Evolutionary conservation across 2,329 filamentous ascomycete genomes (phyloP).

Genomic region (Aureobasidium subglaciale): DNA sequence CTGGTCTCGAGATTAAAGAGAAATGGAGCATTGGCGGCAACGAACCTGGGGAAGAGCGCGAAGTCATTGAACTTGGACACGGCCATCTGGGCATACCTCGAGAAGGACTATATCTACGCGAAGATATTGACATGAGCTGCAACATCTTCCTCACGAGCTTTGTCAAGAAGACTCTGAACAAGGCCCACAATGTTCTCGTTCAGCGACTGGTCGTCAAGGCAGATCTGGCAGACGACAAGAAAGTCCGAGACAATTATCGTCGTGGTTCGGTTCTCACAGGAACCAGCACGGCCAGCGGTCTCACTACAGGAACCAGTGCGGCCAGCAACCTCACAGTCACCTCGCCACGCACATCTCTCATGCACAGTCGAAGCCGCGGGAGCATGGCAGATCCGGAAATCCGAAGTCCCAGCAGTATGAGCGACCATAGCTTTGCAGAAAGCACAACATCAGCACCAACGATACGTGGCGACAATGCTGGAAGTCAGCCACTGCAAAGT

Average conservation of each 20-base stretch:
- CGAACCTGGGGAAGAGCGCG: slow-evolving; percentile 60
- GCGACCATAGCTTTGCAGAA: neutral
- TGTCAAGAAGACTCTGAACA: slow-evolving; percentile 75
- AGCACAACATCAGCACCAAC: neutral
- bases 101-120: slow-evolving; percentile 69
- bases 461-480: neutral
- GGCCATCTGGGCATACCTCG: slow-evolving; percentile 49
- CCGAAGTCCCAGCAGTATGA: slow-evolving; percentile 9
- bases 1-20: slow-evolving; percentile 70
- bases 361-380: neutral
- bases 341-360: neutral
- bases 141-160: slow-evolving; percentile 69
- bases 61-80: slow-evolving; percentile 52
- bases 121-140: slow-evolving; percentile 78
- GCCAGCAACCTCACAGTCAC: neutral
- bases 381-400: neutral
- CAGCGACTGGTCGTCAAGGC: slow-evolving; percentile 33
- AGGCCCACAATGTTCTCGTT: slow-evolving; percentile 64
- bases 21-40: slow-evolving; percentile 72
- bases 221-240: slow-evolving; percentile 17
- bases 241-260: slow-evolving; percentile 12
- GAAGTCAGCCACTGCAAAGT: neutral
- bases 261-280: neutral
- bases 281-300: neutral
- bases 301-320: neutral